Conservation (phyloP, 306 rosid species). For the Sesbania bispinosa region DNA sequence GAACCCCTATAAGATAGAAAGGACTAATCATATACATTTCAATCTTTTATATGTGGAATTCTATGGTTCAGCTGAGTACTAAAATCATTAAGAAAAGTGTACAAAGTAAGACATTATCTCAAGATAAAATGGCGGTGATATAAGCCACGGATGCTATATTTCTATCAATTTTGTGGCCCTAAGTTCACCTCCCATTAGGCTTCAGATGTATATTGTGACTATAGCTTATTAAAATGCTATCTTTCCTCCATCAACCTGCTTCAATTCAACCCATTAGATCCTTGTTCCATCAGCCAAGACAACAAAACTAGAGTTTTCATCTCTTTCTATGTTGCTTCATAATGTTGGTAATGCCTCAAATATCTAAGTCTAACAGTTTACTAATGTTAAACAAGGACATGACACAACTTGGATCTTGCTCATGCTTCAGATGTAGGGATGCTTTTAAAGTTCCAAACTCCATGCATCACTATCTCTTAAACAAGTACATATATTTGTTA, state of each 20-base stretch:
- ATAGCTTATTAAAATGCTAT: neutral
- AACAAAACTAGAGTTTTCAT: conserved; percentile 3
- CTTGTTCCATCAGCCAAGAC: conserved; percentile 12
- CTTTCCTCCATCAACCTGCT: conserved; percentile 1
- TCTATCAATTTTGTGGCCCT: neutral
- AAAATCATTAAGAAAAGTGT: neutral
- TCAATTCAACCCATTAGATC: conserved; percentile 2
- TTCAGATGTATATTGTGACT: neutral
- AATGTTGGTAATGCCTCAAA: conserved; percentile 6
- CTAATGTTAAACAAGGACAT: conserved; percentile 10
- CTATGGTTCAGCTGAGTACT: neutral
- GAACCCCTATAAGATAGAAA: conserved; percentile 63
- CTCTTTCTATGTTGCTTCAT: neutral
- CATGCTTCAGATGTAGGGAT: neutral
- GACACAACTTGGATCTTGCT: conserved; percentile 8
- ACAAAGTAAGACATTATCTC: neutral
- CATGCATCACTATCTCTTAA: conserved; percentile 1
- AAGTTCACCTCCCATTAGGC: neutral
- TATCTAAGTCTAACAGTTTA: neutral
- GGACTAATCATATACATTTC: conserved; percentile 3
- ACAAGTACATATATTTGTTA: neutral
- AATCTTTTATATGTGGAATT: neutral
- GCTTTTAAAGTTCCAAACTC: conserved; percentile 1
- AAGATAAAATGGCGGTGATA: neutral
- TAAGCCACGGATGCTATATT: neutral